A percentile compares a stretch with the other conserved stretches of the same genome.
Conservation (phyloP, 2,329 filamentous ascomycete species). For the Aspergillus fischeri region DNA sequence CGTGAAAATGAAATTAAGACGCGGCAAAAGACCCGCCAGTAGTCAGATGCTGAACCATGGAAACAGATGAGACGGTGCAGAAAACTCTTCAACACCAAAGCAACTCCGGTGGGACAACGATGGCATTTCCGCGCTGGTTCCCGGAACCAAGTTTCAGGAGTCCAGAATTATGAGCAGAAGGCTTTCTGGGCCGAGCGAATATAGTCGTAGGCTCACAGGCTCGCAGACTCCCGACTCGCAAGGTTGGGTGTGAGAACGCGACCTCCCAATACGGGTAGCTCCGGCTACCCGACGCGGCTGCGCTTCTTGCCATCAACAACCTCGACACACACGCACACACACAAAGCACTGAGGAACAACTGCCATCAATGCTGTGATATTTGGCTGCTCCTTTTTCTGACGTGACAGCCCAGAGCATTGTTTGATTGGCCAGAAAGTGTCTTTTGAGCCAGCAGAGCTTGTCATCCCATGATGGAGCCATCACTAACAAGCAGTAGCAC, state of each 20-base stretch:
- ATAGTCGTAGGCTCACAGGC: background rate
- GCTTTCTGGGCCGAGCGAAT: slow-evolving; percentile 5
- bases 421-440: background rate
- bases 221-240: background rate
- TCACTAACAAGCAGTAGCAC: background rate
- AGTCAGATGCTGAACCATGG: slow-evolving; percentile 35
- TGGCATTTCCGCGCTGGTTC: slow-evolving; percentile 13
- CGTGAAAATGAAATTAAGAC: slow-evolving; percentile 13
- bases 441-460: background rate
- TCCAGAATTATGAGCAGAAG: slow-evolving; percentile 3
- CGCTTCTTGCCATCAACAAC: slow-evolving; percentile 18
- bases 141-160: background rate
- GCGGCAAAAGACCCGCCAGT: slow-evolving; percentile 12
- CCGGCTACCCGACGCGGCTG: slow-evolving; percentile 20
- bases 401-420: background rate
- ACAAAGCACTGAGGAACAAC: background rate
- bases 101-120: slow-evolving; percentile 12
- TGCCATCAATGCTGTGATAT: background rate
- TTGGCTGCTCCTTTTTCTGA: background rate
- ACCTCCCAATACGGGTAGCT: slow-evolving; percentile 20
- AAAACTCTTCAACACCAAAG: slow-evolving; percentile 21
- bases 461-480: background rate
- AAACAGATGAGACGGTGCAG: slow-evolving; percentile 32
- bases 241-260: background rate
- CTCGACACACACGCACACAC: background rate